Base-by-base conservation (phyloP, 2,329 filamentous ascomycete genomes). In the Rosellinia necatrix region DNA sequence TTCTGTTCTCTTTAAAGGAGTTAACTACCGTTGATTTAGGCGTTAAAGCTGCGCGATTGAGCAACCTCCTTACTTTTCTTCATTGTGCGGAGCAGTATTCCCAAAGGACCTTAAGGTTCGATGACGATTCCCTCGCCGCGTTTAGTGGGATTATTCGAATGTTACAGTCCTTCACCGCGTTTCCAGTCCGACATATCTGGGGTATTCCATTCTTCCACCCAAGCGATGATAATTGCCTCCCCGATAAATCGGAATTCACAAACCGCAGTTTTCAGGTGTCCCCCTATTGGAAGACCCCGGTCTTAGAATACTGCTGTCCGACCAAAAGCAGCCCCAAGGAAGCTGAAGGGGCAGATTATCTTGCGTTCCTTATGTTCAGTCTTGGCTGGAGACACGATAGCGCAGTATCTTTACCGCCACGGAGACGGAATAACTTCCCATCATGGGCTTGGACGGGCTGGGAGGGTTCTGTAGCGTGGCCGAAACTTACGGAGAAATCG, bases 391-490 rank as follows among this genome's bases (percentile, higher is more conserved):
- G 59, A 10, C 59, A 62, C 19, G 24, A 42, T 13, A 17, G 7
- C 6, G 35, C 29, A n/a, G n/a, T n/a, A 12, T 37, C 25, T 5
- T 37, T n/a, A 9, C 24, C 38, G 2, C 56, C 56, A 6, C 56
- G 56, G 3, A 52, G 59, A 25, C 52, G 59, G 2, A 48, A 48
- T 0, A 30, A 51, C 19, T 22, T 62, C 4, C 59, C 59, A 13
- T 62, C 59, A 1, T 62, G 59, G 59, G 59, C 59, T 0, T 62
- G 59, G 59, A 48, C 50, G 10, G 59, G 59, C n/a, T 62, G 59
- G 59, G 46, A 59, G 41, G 59, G 59, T 4, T 19, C 56, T 3
- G 38, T 59, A 22, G 12, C 35, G 7, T 62, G 59, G 59, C 59
- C 59, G 7, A 29, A 5, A 5, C 25, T 59, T 3, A 35, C 30